These are phyloP conservation scores for Euclidium syriacum DNA, from an alignment of 345 rosid genomes.

Conservation along the genomic window DNA sequence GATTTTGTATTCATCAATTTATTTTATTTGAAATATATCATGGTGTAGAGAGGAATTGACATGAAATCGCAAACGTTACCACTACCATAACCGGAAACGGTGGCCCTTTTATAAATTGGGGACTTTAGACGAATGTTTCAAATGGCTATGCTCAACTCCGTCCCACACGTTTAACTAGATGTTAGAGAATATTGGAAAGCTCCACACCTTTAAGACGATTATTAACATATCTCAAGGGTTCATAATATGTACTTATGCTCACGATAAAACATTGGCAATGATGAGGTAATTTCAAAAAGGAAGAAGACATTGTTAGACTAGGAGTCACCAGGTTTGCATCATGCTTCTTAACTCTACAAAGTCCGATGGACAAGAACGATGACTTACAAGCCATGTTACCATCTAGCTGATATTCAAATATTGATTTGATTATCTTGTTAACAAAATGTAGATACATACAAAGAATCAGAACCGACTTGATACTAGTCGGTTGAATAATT, in stretches of 20 bases:
- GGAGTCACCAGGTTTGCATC: no score
- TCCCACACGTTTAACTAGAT: background rate
- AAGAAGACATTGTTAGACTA: no score
- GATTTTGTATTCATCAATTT: no score
- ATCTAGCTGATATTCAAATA: no score
- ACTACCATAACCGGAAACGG: no score
- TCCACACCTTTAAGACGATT: background rate
- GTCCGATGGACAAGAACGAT: background rate
- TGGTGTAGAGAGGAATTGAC: no score
- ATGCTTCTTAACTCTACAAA: background rate
- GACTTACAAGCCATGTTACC: background rate
- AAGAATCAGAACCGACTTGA: background rate
- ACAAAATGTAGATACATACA: background rate
- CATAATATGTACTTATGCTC: background rate
- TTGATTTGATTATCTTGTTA: no score
- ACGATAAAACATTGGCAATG: background rate
- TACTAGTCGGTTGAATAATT: background rate
- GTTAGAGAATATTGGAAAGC: background rate
- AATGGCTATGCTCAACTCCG: no score
- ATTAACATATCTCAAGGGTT: background rate
- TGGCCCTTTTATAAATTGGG: no score
- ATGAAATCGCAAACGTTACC: no score
- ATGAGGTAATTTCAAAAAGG: background rate
- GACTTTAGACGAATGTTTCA: no score
- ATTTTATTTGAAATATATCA: no score